phyloP scores from a whole-genome alignment of 2,329 filamentous ascomycete genomes.

The Aspergillus ochraceoroseus region DNA sequence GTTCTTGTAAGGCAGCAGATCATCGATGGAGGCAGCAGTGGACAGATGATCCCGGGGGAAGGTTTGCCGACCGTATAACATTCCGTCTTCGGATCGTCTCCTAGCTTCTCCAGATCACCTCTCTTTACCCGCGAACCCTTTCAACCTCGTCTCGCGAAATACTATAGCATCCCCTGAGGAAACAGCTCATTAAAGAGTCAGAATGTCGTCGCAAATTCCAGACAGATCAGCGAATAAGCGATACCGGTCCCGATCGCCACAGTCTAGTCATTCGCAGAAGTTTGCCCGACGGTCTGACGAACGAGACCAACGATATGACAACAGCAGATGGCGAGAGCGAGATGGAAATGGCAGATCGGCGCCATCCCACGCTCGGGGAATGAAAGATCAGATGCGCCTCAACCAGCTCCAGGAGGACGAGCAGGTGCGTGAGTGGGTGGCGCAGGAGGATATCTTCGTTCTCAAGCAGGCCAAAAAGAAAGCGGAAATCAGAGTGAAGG shows the following conservation, averaged over 20 bases:
- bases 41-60: conserved; percentile 19
- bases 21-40: conserved; percentile 14
- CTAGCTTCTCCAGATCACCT: not conserved
- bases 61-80: conserved; percentile 25
- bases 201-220: conserved; percentile 35
- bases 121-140: not conserved
- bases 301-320: conserved; percentile 27
- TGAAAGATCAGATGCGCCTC: conserved; percentile 45
- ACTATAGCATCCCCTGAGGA: not conserved
- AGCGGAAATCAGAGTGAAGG: conserved; percentile 87
- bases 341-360: conserved; percentile 22
- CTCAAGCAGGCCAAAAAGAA: conserved; percentile 97
- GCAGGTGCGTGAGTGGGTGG: conserved; percentile 76
- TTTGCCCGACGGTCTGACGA: conserved; percentile 34
- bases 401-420: conserved; percentile 66
- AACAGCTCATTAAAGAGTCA: no score
- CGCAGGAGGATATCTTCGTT: conserved; percentile 93
- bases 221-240: conserved; percentile 37
- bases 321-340: conserved; percentile 22
- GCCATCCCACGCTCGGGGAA: conserved; percentile 28
- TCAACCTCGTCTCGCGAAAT: not conserved
- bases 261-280: conserved; percentile 39
- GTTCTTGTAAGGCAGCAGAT: conserved; percentile 12
- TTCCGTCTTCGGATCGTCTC: conserved; percentile 15
- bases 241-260: conserved; percentile 42